A percentile compares a stretch with the other conserved stretches of the same genome.
phyloP scores from a whole-genome alignment of 306 rosid genomes.

The Cicer arietinum region DNA sequence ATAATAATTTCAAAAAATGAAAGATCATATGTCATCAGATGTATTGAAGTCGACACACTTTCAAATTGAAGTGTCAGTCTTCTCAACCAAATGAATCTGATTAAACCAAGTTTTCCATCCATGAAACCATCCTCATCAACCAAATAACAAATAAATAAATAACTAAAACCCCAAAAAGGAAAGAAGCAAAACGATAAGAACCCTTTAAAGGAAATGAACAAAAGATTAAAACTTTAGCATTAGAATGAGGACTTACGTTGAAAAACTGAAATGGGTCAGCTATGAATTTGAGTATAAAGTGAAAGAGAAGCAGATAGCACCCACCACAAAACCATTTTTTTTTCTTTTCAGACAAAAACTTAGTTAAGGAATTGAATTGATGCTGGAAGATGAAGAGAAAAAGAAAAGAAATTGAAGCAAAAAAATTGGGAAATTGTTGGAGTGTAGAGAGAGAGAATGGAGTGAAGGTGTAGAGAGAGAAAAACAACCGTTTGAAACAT shows the following conservation, averaged over 20 bases:
- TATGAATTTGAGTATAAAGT: conserved; percentile 35
- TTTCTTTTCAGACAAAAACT: conserved; percentile 6
- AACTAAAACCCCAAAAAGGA: not conserved
- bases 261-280: conserved; percentile 51
- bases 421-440: not conserved
- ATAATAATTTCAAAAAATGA: too few relatives aligned
- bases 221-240: conserved; percentile 40
- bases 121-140: conserved; percentile 23
- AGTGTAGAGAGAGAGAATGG: not conserved
- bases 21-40: too few relatives aligned
- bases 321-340: conserved; percentile 1
- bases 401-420: not conserved
- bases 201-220: conserved; percentile 33
- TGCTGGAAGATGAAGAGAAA: conserved; percentile 3
- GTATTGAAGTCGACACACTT: too few relatives aligned
- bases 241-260: conserved; percentile 41
- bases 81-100: conserved; percentile 22
- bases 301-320: conserved; percentile 25
- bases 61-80: not conserved
- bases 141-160: not conserved
- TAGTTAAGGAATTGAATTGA: conserved; percentile 25
- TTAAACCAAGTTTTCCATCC: too few relatives aligned
- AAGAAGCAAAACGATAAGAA: conserved; percentile 30
- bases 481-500: conserved; percentile 43
- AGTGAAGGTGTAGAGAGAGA: conserved; percentile 13